A percentile compares a stretch with the other conserved stretches of the same genome.
Evolutionary conservation across 805 yeast species (phyloP).

Genomic region (Sugiyamaella marilandica): DNA sequence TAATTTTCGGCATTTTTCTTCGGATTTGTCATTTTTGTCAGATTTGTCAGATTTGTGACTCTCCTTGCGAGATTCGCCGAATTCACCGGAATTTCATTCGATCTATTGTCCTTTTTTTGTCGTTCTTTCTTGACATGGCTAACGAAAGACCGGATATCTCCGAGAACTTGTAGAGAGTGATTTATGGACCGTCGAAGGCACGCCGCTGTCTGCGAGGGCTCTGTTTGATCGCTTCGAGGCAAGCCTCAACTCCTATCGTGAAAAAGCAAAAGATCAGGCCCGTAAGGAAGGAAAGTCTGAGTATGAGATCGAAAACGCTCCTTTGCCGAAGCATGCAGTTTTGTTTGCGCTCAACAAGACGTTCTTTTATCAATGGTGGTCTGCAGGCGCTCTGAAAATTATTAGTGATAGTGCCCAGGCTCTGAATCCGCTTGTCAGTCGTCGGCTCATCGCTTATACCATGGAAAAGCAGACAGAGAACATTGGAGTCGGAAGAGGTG

Average conservation of each 20-base stretch:
- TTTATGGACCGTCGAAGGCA: conserved; percentile 41
- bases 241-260: conserved; percentile 29
- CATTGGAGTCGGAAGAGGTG: conserved; percentile 48
- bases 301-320: conserved; percentile 20
- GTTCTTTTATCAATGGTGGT: conserved; percentile 33
- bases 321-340: conserved; percentile 23
- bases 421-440: conserved; percentile 61
- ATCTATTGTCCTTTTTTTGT: no score
- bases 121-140: background rate
- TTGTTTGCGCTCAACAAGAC: conserved; percentile 36
- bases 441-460: conserved; percentile 61
- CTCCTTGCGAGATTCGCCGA: no score
- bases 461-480: conserved; percentile 42
- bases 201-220: conserved; percentile 32
- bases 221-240: conserved; percentile 36
- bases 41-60: background rate
- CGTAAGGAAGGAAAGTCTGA: conserved; percentile 42
- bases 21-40: no score
- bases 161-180: conserved; percentile 59
- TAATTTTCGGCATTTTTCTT: background rate
- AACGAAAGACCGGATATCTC: conserved; percentile 47
- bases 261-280: conserved; percentile 25
- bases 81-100: no score
- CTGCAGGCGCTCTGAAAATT: conserved; percentile 30
- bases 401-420: conserved; percentile 38